Percentiles rank a stretch among this genome's conserved stretches.
Evolutionary conservation across 164 flowering plant genomes (phyloP).

Genomic region (Tetracentron sinense): DNA sequence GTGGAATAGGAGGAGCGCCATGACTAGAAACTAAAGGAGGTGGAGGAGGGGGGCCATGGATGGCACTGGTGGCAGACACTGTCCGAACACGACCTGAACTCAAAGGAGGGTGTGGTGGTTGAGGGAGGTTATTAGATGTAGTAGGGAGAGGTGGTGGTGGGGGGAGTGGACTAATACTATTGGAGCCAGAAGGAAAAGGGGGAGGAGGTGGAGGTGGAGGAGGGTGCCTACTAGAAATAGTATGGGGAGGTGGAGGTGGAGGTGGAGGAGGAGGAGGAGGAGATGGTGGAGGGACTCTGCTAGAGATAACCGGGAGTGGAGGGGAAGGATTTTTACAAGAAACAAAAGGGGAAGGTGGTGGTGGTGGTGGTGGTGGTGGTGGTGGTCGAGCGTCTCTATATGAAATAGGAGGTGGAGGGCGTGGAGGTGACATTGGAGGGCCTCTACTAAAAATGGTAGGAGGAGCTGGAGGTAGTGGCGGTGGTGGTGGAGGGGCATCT

Average conservation of each 20-base stretch:
- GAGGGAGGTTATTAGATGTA: conserved; percentile 31
- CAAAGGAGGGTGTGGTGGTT: conserved; percentile 29
- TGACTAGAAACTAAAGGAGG: conserved; percentile 21
- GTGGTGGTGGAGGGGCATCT: conserved; percentile 4
- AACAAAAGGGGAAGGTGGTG: conserved; percentile 2
- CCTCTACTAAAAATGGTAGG: neutral
- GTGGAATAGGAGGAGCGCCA: conserved; percentile 23
- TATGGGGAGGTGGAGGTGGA: conserved; percentile 17
- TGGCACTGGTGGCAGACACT: neutral
- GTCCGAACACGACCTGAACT: conserved; percentile 10
- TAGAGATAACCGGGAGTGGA: neutral
- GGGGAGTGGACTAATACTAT: conserved; percentile 13
- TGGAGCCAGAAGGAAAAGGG: conserved; percentile 15
- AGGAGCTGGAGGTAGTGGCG: conserved; percentile 9
- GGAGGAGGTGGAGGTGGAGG: conserved; percentile 35
- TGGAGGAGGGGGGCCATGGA: conserved; percentile 14
- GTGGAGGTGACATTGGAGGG: conserved; percentile 18
- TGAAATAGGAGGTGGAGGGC: conserved; percentile 11
- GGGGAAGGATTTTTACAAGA: neutral
- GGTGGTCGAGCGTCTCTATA: neutral
- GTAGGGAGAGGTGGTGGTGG: conserved; percentile 6
- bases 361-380: conserved; percentile 9
- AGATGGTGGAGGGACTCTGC: neutral
- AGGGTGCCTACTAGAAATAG: conserved; percentile 11
- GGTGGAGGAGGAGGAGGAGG: conserved; percentile 23